phyloP scores from a whole-genome alignment of 2,329 filamentous ascomycete species.

The Orbilia blumenaviensis region DNA sequence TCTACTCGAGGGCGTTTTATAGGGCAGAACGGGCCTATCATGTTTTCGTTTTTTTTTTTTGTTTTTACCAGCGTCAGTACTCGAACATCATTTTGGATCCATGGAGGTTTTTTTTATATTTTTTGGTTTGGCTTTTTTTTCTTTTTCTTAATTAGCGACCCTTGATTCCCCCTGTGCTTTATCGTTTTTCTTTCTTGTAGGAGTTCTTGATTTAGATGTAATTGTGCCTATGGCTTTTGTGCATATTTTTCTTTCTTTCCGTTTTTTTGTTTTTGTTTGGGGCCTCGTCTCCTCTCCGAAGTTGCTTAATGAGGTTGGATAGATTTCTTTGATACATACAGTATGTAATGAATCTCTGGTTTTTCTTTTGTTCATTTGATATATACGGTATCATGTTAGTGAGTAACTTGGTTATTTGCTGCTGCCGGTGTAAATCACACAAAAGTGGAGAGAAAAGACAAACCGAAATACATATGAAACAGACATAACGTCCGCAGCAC shows the following conservation, averaged over 20 bases:
- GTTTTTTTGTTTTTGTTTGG: background rate
- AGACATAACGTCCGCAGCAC: constrained; percentile 56
- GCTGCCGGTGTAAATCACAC: background rate
- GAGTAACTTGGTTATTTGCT: background rate
- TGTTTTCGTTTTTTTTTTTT: background rate
- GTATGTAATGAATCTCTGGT: constrained; percentile 55
- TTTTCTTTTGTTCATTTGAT: constrained; percentile 44
- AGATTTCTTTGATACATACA: constrained; percentile 47
- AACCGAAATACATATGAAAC: constrained; percentile 52
- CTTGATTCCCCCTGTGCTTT: constrained; percentile 12
- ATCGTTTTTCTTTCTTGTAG: background rate
- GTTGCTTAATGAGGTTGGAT: constrained; percentile 21
- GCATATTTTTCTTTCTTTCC: background rate
- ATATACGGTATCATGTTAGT: background rate
- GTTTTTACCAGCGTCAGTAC: background rate
- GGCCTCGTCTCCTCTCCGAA: background rate
- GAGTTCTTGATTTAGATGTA: constrained; percentile 11
- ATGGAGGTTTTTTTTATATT: constrained; percentile 16
- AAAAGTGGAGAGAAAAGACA: background rate
- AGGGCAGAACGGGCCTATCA: constrained; percentile 55
- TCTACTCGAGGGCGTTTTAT: constrained; percentile 40
- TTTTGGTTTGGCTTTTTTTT: too few relatives aligned
- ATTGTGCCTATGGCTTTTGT: background rate
- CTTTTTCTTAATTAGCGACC: too few relatives aligned
- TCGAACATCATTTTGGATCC: background rate